Base-by-base conservation (phyloP, 2,329 filamentous ascomycete genomes). In the Diaporthe amygdali region DNA sequence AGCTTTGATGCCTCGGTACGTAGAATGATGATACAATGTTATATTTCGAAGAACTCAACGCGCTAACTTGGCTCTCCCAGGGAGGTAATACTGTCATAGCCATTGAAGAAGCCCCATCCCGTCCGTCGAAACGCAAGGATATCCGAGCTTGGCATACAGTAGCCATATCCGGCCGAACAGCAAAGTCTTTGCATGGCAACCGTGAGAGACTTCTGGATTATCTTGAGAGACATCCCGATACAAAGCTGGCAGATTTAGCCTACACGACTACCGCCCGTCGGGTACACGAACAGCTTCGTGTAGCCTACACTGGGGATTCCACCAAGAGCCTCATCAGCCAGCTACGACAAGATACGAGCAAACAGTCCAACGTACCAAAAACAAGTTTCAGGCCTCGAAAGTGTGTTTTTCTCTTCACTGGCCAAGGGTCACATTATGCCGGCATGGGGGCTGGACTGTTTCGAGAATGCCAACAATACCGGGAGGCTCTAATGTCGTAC, bases 351-450 rank as follows among this genome's bases (percentile, higher is more conserved):
- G 74, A 76, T n/a, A 76, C 66, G 39, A 46, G 6, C 14, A 34
- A 52, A 27, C 30, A 15, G 22, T 17, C 22, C 25, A 34, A 27
- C n/a, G 46, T n/a, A 17, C 20, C 47, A 32, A 39, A 71, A 32
- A 51, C 72, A 30, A 56, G 12, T 12, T 17, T 30, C 4, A 51
- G 25, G 27, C 41, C 44, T 17, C 54, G n/a, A 17, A 46, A 59
- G n/a, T 30, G 25, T 30, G 69, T 74, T n/a, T 75, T 79, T 37
- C 46, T 74, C 1, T 74, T 77, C 41, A 76, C 74, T 2, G 75
- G 78, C 9, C 77, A 79, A 39, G 75, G 75, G 1, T 71, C 74
- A 7, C 66, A 71, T 25, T 75, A 72, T 56, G 32, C 39, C 1
- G 71, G 72, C 8, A 75, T 76, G 71, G 74, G 69, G 6, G 25